Percentiles rank a stretch among this genome's conserved stretches.
phyloP scores from a whole-genome alignment of 176 grass and related monocot species.

The Secale cereale region DNA sequence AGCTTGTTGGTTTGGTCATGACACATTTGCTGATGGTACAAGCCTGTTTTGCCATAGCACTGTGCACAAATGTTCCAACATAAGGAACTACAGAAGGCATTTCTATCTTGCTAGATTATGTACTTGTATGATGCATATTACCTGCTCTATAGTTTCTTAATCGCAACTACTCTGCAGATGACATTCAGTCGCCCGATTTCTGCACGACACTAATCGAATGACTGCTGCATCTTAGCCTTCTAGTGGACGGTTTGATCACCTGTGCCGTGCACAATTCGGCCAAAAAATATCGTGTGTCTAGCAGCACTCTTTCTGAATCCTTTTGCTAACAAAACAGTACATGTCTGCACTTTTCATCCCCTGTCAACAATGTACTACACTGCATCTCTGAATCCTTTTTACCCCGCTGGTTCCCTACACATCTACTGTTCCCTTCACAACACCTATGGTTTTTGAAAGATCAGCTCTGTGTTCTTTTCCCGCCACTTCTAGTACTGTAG shows the following conservation, averaged over 20 bases:
- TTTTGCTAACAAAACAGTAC: not conserved
- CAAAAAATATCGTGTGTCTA: no score
- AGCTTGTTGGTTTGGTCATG: not conserved
- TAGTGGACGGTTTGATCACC: no score
- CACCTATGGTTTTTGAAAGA: not conserved
- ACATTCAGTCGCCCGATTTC: no score
- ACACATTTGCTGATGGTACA: not conserved
- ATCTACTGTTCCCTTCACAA: not conserved
- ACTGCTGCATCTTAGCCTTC: no score
- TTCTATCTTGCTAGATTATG: not conserved
- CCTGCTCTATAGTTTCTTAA: not conserved
- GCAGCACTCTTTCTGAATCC: no score
- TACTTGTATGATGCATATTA: not conserved
- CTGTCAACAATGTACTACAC: slow-evolving; percentile 36
- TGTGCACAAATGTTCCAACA: not conserved
- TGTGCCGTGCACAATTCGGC: no score
- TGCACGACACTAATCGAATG: no score
- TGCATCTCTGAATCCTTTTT: not conserved
- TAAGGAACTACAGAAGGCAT: not conserved
- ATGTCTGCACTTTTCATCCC: not conserved
- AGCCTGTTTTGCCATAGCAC: no score
- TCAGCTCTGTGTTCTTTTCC: not conserved
- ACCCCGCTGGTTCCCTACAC: not conserved
- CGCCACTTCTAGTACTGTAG: not conserved
- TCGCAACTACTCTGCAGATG: no score